Conservation (phyloP, 1,139 yeast species). For the Komagataea norvegica region DNA sequence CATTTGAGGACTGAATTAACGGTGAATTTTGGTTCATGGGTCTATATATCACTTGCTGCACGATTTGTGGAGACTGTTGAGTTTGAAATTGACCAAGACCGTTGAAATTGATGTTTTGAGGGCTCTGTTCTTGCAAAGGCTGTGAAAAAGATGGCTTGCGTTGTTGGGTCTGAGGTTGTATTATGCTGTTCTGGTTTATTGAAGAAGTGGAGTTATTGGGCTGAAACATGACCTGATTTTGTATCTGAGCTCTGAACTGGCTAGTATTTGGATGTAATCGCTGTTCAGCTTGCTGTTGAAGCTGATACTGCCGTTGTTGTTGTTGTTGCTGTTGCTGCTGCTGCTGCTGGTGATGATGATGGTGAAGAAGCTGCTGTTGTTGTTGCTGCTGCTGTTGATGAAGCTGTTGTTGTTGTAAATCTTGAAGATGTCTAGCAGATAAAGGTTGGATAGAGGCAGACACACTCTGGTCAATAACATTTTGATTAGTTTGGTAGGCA, state of each 20-base stretch:
- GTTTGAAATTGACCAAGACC: neutral
- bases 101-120: neutral
- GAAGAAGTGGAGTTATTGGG: neutral
- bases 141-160: neutral
- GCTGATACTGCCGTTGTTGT: constrained; percentile 4
- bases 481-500: too few species aligned
- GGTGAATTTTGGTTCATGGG: neutral
- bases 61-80: constrained; percentile 1
- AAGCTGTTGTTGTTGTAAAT: constrained; percentile 4
- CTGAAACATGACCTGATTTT: constrained; percentile 12
- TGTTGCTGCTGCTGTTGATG: constrained; percentile 3
- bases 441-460: too few species aligned
- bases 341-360: constrained; percentile 5
- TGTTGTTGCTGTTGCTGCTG: constrained; percentile 6
- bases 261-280: constrained; percentile 3
- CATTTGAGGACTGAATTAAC: neutral
- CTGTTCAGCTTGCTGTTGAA: constrained; percentile 4
- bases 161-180: neutral
- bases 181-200: neutral
- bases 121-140: neutral
- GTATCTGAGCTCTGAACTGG: constrained; percentile 12
- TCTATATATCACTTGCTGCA: constrained; percentile 2
- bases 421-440: too few species aligned
- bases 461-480: too few species aligned
- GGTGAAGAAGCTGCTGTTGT: constrained; percentile 1